Evolutionary conservation across 2,329 filamentous ascomycete species (phyloP), one percentile per base, ranked within the genome.

Genomic region (Cladosporium halotolerans): DNA sequence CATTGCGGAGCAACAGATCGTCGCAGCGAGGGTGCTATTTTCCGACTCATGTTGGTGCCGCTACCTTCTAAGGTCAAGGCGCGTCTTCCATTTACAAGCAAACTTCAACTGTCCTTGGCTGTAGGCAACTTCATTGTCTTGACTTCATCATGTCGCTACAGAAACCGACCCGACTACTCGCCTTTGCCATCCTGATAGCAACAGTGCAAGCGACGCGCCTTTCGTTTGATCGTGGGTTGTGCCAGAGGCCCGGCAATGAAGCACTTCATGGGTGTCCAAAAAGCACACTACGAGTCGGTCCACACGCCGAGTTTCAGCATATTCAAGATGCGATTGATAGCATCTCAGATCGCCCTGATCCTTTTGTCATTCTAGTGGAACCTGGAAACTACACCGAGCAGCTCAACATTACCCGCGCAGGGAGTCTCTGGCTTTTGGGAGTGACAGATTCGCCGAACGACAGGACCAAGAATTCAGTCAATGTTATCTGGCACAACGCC

Each of bases 341-440:
- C 42, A 63, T 79, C 3, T 73, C 74, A 0, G 65, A 73, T 45
- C 68, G 78, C 60, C 72, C 70, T 13, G 68, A 68, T 5, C 63
- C 75, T 0, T 72, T 78, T 53, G 74, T 75, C 16, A 84, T 86
- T 58, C 74, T 86, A 9, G 77, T 86, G 42, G 75, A 78, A 0
- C 73, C 81, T 0, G 83, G 83, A 0, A 76, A 73, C 55, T 86
- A 86, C 60, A 78, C 71, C 1, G 83, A 85, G 62, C 81, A 84
- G 66, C 68, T 86, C 56, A 86, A 86, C 58, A 73, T 86, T 55
- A 86, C 83, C 4, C 80, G 83, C 1, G 66, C 71, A 1, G 82
- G 79, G 0, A 81, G 83, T 0, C 69, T 85, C 6, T 83, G 80
- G 28, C 72, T 86, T 6, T 73, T 85, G 0, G 83, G 82, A 13